Evolutionary conservation across 1,284 basidiomycete species (phyloP), one percentile per base, ranked within the genome.

Genomic region (Pterula multifida): DNA sequence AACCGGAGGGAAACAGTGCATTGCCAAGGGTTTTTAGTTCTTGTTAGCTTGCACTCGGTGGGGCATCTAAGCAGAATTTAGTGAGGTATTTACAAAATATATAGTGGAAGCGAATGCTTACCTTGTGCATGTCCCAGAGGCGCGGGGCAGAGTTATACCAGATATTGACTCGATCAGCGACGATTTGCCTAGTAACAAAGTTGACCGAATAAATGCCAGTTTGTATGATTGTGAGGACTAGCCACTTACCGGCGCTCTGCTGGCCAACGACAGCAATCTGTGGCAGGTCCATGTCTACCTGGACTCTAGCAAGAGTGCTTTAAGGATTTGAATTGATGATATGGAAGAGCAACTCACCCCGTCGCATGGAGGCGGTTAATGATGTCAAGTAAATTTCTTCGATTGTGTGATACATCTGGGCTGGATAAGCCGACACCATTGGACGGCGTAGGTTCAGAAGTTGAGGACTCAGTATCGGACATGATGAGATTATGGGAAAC

Each of bases 141-240:
- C 78, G 3, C 83, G 73, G 15, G 84, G 84, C 0, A 88, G 63
- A 0, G 73, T 80, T 48, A 87, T 76, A 0, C 81, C 82, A 15
- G 79, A 83, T 25, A 88, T 85, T 0, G 81, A 73, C 56, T 88
- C 84, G 13, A 88, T 84, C 1, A 87, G 66, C 0, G 81, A 85
- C 0, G 81, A 84, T 55, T 88, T 88, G 0, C 85, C 39, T 42
- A n/a, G 32, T n/a, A 35, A 11, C 32, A 35, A 35, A 35, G 32
- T n/a, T n/a, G 39, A 9, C 39, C 9, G 28, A 32, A 32, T 32
- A 6, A 32, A 15, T 15, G 15, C 28, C 28, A 15, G 15, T 6
- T 32, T 15, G 15, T 15, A 6, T 15, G 28, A 32, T 32, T 15
- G 28, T 6, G 28, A 15, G 28, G 6, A 32, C 28, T 32, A 6